Base-by-base conservation (phyloP, 176 grass and related monocot species). In the Bolboschoenus planiculmis region DNA sequence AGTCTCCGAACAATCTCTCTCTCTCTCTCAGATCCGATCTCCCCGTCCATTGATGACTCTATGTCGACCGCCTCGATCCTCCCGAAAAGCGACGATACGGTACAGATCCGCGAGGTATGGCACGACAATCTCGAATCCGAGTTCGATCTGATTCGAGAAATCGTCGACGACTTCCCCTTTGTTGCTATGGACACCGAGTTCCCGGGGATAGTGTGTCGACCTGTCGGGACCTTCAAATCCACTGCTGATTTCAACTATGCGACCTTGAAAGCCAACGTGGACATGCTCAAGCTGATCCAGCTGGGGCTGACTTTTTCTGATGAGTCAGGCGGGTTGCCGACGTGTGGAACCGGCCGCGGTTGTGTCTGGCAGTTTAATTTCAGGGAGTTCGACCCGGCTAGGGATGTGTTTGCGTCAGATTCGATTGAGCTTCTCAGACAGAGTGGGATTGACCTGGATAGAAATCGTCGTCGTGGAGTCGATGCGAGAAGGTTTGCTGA, bases 181-280 rank as follows among this genome's bases (percentile, higher is more conserved):
- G 96, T 98, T 35, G 96, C 96, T 10, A 98, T 98, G 96, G 95
- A 98, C 86, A 98, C 95, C 14, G 95, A 98, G 90, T 98, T 98
- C 81, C 95, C 95, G 0, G 95, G 96, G 39, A 88, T 91, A 67
- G 96, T 98, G 33, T 90, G 87, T 84, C 92, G 96, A 47, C 90
- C 96, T 40, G 87, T 95, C 1, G 96, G 96, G 0, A 86, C 88
- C 66, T 98, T 90, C 87, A 91, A 85, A 75, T 89, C 96, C 30
- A 87, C 81, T 4, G 85, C 92, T 5, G 96, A 98, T 72, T 98
- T 90, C 89, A 95, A 98, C 90, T 98, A 98, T 87, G 96, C 92
- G 47, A 98, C 92, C 67, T 89, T 98, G 34, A 98, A 94, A 84
- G 89, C 90, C 81, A 98, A 98, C 87, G 95, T 98, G 11, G 95